These are phyloP conservation scores for Spongiforma sp. DNA, from an alignment of 1,284 basidiomycete genomes.

Conservation along the genomic window DNA sequence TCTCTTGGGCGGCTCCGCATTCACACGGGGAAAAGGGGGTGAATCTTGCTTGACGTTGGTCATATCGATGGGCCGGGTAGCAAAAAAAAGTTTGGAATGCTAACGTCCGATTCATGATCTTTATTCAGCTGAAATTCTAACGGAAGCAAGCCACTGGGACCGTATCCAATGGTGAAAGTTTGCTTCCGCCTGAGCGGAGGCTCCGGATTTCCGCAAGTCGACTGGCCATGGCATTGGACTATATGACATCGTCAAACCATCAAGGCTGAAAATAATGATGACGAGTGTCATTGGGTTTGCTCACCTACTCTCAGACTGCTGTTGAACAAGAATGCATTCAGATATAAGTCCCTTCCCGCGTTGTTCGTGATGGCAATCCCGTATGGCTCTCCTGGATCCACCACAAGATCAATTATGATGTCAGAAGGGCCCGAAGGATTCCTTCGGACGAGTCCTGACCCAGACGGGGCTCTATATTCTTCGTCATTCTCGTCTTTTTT, in stretches of 20 bases:
- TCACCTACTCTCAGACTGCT: slow-evolving; percentile 22
- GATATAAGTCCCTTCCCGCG: slow-evolving; percentile 22
- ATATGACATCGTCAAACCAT: not conserved
- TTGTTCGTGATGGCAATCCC: slow-evolving; percentile 27
- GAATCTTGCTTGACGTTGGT: not conserved
- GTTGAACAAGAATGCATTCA: slow-evolving; percentile 32
- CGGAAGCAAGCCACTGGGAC: not conserved
- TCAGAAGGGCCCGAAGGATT: not conserved
- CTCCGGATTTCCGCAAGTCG: slow-evolving; percentile 1
- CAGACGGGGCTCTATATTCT: slow-evolving; percentile 3
- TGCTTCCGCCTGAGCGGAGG: not conserved
- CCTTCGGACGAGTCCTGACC: slow-evolving; percentile 9
- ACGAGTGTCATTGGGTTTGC: not conserved
- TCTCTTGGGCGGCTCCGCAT: too few relatives aligned
- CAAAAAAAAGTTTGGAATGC: slow-evolving; percentile 3
- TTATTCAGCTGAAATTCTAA: not conserved
- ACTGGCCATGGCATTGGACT: slow-evolving; percentile 20
- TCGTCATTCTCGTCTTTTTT: slow-evolving; percentile 12
- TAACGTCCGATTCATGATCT: not conserved
- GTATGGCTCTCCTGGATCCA: slow-evolving; percentile 12
- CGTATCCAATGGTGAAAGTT: not conserved
- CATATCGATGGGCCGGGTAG: not conserved
- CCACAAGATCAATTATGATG: slow-evolving; percentile 28
- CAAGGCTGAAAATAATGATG: too few relatives aligned
- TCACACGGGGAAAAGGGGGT: too few relatives aligned